Percentiles rank a stretch among this genome's conserved stretches.
Evolutionary conservation across 2,329 filamentous ascomycete genomes (phyloP).

Genomic region (Herpotrichia juniperi): DNA sequence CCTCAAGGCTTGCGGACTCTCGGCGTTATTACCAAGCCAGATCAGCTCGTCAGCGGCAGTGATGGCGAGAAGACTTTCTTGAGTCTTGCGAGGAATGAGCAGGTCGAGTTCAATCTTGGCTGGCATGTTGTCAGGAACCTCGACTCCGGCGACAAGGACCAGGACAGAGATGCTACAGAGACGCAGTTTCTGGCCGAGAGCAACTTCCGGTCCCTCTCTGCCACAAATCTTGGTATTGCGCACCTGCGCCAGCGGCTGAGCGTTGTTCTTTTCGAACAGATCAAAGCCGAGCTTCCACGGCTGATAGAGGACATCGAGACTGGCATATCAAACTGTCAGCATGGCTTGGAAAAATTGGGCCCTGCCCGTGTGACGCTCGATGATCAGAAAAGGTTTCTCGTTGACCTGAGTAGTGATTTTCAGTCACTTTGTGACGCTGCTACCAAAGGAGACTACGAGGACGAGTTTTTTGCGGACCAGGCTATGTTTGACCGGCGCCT

Average conservation of each 20-base stretch:
- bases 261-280: slow-evolving; percentile 7
- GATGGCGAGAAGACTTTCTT: slow-evolving; percentile 30
- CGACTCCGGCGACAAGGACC: slow-evolving; percentile 28
- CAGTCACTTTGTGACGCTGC: slow-evolving; percentile 5
- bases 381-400: slow-evolving; percentile 4
- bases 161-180: slow-evolving; percentile 17
- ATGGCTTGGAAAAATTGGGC: slow-evolving; percentile 2
- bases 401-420: slow-evolving; percentile 3
- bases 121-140: slow-evolving; percentile 60
- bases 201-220: slow-evolving; percentile 45
- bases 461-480: slow-evolving; percentile 4
- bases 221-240: slow-evolving; percentile 25
- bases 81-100: slow-evolving; percentile 36
- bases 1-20: slow-evolving; percentile 53
- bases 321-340: slow-evolving; percentile 1
- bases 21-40: slow-evolving; percentile 62
- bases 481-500: slow-evolving; percentile 1
- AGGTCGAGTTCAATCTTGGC: slow-evolving; percentile 47
- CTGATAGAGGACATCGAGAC: slow-evolving; percentile 7
- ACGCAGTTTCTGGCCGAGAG: slow-evolving; percentile 31
- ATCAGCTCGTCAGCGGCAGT: slow-evolving; percentile 40
- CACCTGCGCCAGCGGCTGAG: slow-evolving; percentile 8
- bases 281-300: slow-evolving; percentile 6
- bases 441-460: slow-evolving; percentile 4
- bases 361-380: slow-evolving; percentile 1